Percentiles rank a stretch among this genome's conserved stretches.
Conservation (phyloP, 2,329 filamentous ascomycete genomes). For the Phialemonium atrogriseum region DNA sequence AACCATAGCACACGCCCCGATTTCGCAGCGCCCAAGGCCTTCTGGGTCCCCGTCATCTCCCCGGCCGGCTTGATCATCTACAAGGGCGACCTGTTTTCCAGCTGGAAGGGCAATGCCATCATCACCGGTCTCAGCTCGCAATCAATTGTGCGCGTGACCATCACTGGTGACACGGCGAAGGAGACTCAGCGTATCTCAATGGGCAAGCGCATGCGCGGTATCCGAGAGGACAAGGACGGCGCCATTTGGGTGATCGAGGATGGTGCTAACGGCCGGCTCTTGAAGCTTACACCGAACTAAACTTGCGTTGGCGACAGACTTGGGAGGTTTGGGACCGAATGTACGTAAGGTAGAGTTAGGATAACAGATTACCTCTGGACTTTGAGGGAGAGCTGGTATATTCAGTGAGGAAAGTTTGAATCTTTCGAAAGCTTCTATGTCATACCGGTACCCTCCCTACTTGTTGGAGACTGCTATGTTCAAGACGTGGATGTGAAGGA, state of each 20-base stretch:
- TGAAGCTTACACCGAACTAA: slow-evolving; percentile 24
- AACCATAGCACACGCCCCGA: slow-evolving; percentile 21
- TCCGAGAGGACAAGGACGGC: slow-evolving; percentile 22
- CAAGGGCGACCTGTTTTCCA: slow-evolving; percentile 23
- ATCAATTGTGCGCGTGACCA: slow-evolving; percentile 20
- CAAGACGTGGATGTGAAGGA: no score
- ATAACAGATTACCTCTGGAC: slow-evolving; percentile 3
- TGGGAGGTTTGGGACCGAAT: slow-evolving; percentile 13
- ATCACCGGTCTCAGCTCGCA: slow-evolving; percentile 20
- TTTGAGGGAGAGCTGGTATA: slow-evolving; percentile 6
- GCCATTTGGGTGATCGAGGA: slow-evolving; percentile 24
- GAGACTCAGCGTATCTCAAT: slow-evolving; percentile 23
- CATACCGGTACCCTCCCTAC: no score
- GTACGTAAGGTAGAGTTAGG: slow-evolving; percentile 14
- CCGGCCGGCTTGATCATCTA: slow-evolving; percentile 24
- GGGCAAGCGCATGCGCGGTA: slow-evolving; percentile 22
- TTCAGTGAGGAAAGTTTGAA: slow-evolving; percentile 4
- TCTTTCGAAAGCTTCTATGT: no score
- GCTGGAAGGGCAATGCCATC: slow-evolving; percentile 23
- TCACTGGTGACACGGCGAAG: slow-evolving; percentile 20
- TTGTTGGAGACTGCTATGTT: no score
- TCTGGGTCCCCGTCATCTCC: slow-evolving; percentile 25
- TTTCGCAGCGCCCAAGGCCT: slow-evolving; percentile 20
- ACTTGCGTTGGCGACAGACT: slow-evolving; percentile 14
- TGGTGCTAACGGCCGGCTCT: slow-evolving; percentile 18